Evolutionary conservation across 1,139 yeast species (phyloP).

Genomic region (Meyerozyma athensensis): DNA sequence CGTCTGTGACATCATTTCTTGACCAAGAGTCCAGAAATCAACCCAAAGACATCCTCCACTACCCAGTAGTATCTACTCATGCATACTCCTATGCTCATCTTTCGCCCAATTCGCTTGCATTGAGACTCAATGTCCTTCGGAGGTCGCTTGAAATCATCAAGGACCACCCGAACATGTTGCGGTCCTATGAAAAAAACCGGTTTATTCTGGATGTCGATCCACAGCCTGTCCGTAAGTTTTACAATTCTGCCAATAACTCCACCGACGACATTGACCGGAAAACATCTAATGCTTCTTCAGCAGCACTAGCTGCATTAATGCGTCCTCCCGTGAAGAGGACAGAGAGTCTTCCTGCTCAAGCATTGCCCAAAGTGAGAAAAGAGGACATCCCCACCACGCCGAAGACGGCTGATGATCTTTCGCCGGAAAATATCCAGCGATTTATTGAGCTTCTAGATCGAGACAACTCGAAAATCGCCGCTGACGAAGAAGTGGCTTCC

Average conservation of each 20-base stretch:
- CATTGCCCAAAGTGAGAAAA: not conserved
- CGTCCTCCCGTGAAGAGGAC: constrained; percentile 35
- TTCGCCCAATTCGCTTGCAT: constrained; percentile 75
- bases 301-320: constrained; percentile 58
- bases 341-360: constrained; percentile 31
- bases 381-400: not conserved
- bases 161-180: constrained; percentile 55
- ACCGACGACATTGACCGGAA: constrained; percentile 15
- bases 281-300: constrained; percentile 55
- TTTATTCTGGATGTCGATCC: not conserved
- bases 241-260: constrained; percentile 17
- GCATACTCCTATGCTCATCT: constrained; percentile 82
- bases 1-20: constrained; percentile 1
- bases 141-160: constrained; percentile 68
- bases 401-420: not conserved
- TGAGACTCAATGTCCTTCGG: constrained; percentile 68
- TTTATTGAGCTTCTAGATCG: constrained; percentile 40
- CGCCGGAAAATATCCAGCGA: constrained; percentile 36
- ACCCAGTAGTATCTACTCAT: constrained; percentile 77
- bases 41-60: constrained; percentile 39
- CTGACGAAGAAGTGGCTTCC: constrained; percentile 41
- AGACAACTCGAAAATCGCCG: constrained; percentile 24
- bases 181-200: constrained; percentile 15
- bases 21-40: not conserved
- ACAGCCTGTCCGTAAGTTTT: not conserved